phyloP scores from a whole-genome alignment of 495 filamentous ascomycete genomes.

The Neurospora tetraspora region DNA sequence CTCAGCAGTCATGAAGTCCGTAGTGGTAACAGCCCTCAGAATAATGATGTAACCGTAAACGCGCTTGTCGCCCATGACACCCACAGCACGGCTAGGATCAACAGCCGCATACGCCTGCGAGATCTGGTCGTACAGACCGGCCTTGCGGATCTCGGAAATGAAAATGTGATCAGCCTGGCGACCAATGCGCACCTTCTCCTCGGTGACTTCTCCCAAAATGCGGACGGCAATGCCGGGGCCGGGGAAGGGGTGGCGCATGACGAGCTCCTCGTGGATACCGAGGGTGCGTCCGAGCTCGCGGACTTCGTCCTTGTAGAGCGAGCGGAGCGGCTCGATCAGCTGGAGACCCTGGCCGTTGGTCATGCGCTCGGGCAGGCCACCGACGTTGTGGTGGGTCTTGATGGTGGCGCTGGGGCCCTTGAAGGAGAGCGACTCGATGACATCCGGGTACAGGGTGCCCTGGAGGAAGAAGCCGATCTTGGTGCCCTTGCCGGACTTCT shows the following conservation, averaged over 20 bases:
- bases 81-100: slow-evolving; percentile 55
- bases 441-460: slow-evolving; percentile 42
- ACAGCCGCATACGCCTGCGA: slow-evolving; percentile 66
- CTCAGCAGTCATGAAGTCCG: slow-evolving; percentile 68
- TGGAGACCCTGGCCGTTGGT: slow-evolving; percentile 22
- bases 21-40: slow-evolving; percentile 65
- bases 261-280: slow-evolving; percentile 64
- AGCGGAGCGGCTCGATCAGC: slow-evolving; percentile 61
- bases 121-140: slow-evolving; percentile 67
- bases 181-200: slow-evolving; percentile 68
- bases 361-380: slow-evolving; percentile 47
- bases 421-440: slow-evolving; percentile 75
- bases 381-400: slow-evolving; percentile 78
- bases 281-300: slow-evolving; percentile 68
- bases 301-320: slow-evolving; percentile 80
- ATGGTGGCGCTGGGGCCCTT: slow-evolving; percentile 75
- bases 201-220: slow-evolving; percentile 79
- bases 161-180: slow-evolving; percentile 81
- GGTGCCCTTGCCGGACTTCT: slow-evolving; percentile 39
- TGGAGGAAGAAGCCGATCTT: slow-evolving; percentile 19
- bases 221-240: slow-evolving; percentile 82
- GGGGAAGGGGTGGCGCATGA: slow-evolving; percentile 79
- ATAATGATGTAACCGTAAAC: slow-evolving; percentile 39
- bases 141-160: slow-evolving; percentile 74
- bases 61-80: slow-evolving; percentile 50